Percentiles rank a stretch among this genome's conserved stretches.
phyloP scores from a whole-genome alignment of 1,284 basidiomycete genomes.

The Polyporus tsugae region DNA sequence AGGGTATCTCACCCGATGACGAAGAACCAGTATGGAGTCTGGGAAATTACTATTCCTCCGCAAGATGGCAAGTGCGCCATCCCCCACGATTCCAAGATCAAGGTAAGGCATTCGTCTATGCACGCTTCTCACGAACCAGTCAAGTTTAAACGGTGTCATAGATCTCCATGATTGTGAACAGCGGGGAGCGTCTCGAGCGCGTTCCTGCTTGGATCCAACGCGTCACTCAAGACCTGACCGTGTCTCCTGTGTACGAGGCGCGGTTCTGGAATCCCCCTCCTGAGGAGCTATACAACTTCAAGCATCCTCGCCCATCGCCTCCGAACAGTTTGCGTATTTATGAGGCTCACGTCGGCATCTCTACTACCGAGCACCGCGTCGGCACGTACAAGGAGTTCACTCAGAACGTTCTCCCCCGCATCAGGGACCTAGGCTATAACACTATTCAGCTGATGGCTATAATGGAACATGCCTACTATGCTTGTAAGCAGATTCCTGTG shows the following conservation, averaged over 20 bases:
- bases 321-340: conserved; percentile 88
- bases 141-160: conserved; percentile 39
- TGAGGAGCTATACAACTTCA: conserved; percentile 81
- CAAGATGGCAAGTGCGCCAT: conserved; percentile 81
- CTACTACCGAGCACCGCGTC: conserved; percentile 86
- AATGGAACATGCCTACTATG: conserved; percentile 99
- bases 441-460: conserved; percentile 97
- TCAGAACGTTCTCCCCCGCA: conserved; percentile 83
- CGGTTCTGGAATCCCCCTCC: conserved; percentile 97
- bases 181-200: conserved; percentile 87
- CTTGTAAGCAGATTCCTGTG: conserved; percentile 65
- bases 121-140: not conserved
- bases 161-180: conserved; percentile 87
- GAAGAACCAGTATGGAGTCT: conserved; percentile 91
- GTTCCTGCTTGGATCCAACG: conserved; percentile 94
- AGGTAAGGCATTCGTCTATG: conserved; percentile 55
- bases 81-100: conserved; percentile 94
- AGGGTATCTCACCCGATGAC: conserved; percentile 87
- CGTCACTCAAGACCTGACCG: conserved; percentile 91
- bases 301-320: conserved; percentile 75
- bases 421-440: conserved; percentile 94
- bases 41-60: conserved; percentile 87
- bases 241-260: conserved; percentile 94
- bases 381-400: conserved; percentile 98
- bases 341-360: conserved; percentile 98